Conservation (phyloP, 2,329 filamentous ascomycete species). For the Ophiostoma triangulosporum region DNA sequence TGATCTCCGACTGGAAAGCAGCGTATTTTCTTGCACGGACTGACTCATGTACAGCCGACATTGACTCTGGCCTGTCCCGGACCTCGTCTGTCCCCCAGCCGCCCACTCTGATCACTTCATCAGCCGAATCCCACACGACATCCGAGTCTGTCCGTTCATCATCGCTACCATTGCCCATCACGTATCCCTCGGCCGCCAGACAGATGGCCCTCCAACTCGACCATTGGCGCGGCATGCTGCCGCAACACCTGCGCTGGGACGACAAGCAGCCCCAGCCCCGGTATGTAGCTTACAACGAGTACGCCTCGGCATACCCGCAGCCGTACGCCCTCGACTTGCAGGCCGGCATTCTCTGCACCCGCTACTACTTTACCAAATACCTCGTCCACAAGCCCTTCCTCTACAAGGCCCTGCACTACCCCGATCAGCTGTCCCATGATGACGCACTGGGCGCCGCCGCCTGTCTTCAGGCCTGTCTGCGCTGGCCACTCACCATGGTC, state of each 20-base stretch:
- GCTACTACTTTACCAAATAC: slow-evolving; percentile 46
- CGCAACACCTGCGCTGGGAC: slow-evolving; percentile 41
- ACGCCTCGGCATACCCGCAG: background rate
- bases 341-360: slow-evolving; percentile 40
- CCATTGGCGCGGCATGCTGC: slow-evolving; percentile 44
- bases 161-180: slow-evolving; percentile 31
- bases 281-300: slow-evolving; percentile 22
- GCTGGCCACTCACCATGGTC: slow-evolving; percentile 46
- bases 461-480: slow-evolving; percentile 42
- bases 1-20: background rate
- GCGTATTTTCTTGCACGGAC: background rate
- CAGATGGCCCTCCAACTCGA: slow-evolving; percentile 37
- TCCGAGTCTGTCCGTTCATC: background rate
- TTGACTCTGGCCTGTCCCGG: background rate
- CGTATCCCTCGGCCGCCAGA: background rate
- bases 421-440: slow-evolving; percentile 37
- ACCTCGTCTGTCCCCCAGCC: slow-evolving; percentile 11
- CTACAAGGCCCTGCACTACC: slow-evolving; percentile 46
- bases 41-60: background rate
- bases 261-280: slow-evolving; percentile 30
- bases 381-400: slow-evolving; percentile 44
- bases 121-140: background rate
- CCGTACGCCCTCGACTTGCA: slow-evolving; percentile 40
- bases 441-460: slow-evolving; percentile 41
- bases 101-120: background rate